A percentile compares a stretch with the other conserved stretches of the same genome.
These are phyloP conservation scores for Rosa multiflora DNA, from an alignment of 306 rosid genomes.

Conservation along the genomic window DNA sequence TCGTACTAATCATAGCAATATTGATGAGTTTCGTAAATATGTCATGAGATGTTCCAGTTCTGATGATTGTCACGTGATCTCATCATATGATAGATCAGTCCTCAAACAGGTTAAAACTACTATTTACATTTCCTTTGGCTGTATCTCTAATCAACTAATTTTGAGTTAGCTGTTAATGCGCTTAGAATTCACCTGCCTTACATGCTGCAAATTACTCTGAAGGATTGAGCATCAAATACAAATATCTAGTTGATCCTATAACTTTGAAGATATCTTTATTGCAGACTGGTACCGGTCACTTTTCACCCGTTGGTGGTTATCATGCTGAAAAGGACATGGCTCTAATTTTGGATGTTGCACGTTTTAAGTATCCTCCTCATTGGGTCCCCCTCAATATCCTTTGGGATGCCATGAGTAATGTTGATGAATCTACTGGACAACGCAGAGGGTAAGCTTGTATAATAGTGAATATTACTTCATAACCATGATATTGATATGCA, in stretches of 20 bases:
- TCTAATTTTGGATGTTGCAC: constrained; percentile 90
- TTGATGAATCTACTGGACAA: constrained; percentile 61
- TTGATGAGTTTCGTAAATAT: constrained; percentile 67
- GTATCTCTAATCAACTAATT: background rate
- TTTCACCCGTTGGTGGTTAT: constrained; percentile 97
- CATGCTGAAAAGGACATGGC: constrained; percentile 85
- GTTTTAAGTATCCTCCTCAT: constrained; percentile 98
- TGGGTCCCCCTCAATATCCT: constrained; percentile 82
- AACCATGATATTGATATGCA: background rate
- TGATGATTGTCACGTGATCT: constrained; percentile 76
- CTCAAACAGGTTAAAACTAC: constrained; percentile 61
- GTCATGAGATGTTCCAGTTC: constrained; percentile 62
- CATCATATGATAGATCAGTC: constrained; percentile 77
- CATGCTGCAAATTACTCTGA: background rate
- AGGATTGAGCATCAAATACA: background rate
- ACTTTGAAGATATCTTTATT: constrained; percentile 10
- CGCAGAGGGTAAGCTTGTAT: constrained; percentile 60
- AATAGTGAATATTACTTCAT: background rate
- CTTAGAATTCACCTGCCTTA: background rate
- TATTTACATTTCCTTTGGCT: background rate
- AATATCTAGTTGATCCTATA: background rate
- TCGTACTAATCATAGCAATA: constrained; percentile 52
- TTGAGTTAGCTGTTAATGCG: background rate
- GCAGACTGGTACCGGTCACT: constrained; percentile 93
- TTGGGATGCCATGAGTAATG: constrained; percentile 86